These are phyloP conservation scores for Ustilago shanxiensis DNA, from an alignment of 1,284 basidiomycete species.

Conservation along the genomic window DNA sequence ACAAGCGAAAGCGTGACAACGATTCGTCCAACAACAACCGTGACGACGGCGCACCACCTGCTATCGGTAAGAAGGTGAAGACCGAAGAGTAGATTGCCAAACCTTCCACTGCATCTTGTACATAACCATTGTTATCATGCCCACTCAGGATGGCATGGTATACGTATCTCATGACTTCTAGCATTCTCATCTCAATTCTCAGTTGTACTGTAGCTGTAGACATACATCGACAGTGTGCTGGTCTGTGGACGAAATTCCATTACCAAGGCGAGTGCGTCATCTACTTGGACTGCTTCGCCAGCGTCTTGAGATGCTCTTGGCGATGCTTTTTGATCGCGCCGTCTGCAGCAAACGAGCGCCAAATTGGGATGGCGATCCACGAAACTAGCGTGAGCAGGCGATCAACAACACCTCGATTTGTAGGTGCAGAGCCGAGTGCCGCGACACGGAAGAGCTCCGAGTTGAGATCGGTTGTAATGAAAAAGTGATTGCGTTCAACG, in stretches of 20 bases:
- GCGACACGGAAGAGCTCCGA: slow-evolving; percentile 61
- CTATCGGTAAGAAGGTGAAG: slow-evolving; percentile 51
- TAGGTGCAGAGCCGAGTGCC: slow-evolving; percentile 58
- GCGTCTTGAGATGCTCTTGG: slow-evolving; percentile 27
- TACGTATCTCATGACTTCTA: not conserved
- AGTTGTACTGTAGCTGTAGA: slow-evolving; percentile 9
- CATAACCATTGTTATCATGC: not conserved
- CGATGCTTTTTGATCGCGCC: slow-evolving; percentile 39
- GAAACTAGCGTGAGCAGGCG: slow-evolving; percentile 37
- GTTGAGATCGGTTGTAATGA: slow-evolving; percentile 65
- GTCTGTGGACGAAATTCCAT: not conserved
- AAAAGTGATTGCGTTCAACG: slow-evolving; percentile 54
- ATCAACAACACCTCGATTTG: slow-evolving; percentile 55
- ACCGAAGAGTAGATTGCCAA: slow-evolving; percentile 27
- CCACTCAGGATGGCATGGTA: not conserved
- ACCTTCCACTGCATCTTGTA: not conserved
- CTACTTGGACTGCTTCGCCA: slow-evolving; percentile 4
- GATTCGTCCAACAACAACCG: slow-evolving; percentile 18
- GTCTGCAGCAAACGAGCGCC: slow-evolving; percentile 61
- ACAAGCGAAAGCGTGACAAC: slow-evolving; percentile 60
- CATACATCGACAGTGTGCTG: not conserved
- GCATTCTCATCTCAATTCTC: slow-evolving; percentile 5
- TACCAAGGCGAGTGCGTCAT: not conserved
- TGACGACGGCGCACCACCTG: slow-evolving; percentile 38
- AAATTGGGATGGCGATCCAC: slow-evolving; percentile 58